phyloP scores from a whole-genome alignment of 768 basidiomycete genomes.

The Botryobasidium botryosum region DNA sequence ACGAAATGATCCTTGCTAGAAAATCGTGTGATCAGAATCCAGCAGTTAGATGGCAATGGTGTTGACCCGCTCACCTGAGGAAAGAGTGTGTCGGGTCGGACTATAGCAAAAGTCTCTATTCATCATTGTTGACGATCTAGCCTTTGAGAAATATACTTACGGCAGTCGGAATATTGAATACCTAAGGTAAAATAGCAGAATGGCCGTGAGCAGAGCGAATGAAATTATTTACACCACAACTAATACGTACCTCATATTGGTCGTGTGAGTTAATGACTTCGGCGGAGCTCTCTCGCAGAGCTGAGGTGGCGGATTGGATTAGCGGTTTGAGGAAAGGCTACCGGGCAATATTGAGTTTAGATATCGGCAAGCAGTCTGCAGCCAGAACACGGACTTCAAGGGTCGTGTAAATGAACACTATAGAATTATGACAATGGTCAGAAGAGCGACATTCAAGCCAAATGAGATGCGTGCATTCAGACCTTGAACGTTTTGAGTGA shows the following conservation, averaged over 20 bases:
- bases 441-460: too few species aligned
- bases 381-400: slow-evolving; percentile 52
- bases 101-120: slow-evolving; percentile 35
- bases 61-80: slow-evolving; percentile 29
- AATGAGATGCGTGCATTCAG: too few species aligned
- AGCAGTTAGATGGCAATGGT: too few species aligned
- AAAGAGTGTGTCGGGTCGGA: slow-evolving; percentile 61
- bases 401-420: slow-evolving; percentile 41
- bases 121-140: slow-evolving; percentile 66
- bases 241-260: slow-evolving; percentile 53
- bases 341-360: not conserved
- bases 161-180: slow-evolving; percentile 47
- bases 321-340: slow-evolving; percentile 71
- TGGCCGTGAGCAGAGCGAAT: too few species aligned
- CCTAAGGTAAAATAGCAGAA: too few species aligned
- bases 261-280: slow-evolving; percentile 53
- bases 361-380: too few species aligned
- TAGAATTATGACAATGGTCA: too few species aligned
- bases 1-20: slow-evolving; percentile 42
- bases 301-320: slow-evolving; percentile 40
- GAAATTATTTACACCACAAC: too few species aligned
- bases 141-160: slow-evolving; percentile 56
- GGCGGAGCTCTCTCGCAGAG: slow-evolving; percentile 44
- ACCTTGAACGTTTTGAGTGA: slow-evolving; percentile 5
- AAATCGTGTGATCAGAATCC: not conserved